Percentiles rank a stretch among this genome's conserved stretches.
phyloP scores from a whole-genome alignment of 139 green algal genomes.

The Chara braunii region DNA sequence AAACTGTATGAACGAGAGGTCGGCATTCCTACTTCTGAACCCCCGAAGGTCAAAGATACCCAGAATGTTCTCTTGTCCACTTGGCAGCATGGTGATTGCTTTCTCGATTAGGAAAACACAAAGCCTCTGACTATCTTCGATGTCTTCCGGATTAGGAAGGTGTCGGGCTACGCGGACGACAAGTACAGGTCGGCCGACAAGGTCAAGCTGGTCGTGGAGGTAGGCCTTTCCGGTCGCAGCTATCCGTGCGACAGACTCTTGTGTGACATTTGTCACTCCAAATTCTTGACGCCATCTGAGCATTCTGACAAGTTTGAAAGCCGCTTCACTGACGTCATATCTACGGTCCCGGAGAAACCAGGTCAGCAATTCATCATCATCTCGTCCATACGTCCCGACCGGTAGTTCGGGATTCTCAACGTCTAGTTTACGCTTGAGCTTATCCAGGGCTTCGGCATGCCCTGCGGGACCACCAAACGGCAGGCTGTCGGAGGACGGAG shows the following conservation, averaged over 20 bases:
- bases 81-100: slow-evolving; percentile 7
- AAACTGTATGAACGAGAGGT: slow-evolving; percentile 79
- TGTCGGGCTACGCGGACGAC: slow-evolving; percentile 61
- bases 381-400: background rate
- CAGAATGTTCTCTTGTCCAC: slow-evolving; percentile 52
- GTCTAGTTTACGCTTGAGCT: slow-evolving; percentile 11
- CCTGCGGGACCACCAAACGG: background rate
- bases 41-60: slow-evolving; percentile 85
- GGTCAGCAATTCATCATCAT: slow-evolving; percentile 13
- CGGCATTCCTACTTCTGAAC: slow-evolving; percentile 72
- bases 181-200: slow-evolving; percentile 70
- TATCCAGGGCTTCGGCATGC: slow-evolving; percentile 18
- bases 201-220: slow-evolving; percentile 65
- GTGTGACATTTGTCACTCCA: slow-evolving; percentile 20
- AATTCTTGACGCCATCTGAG: slow-evolving; percentile 32
- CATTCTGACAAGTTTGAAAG: slow-evolving; percentile 23
- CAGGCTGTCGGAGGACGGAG: no score
- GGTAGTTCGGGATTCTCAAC: slow-evolving; percentile 11
- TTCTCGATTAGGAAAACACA: slow-evolving; percentile 22
- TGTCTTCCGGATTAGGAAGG: slow-evolving; percentile 11
- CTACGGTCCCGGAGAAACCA: slow-evolving; percentile 46
- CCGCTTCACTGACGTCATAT: slow-evolving; percentile 24
- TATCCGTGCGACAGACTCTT: slow-evolving; percentile 42
- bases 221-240: slow-evolving; percentile 73
- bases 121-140: slow-evolving; percentile 13